Evolutionary conservation across 108 stramenopile species (phyloP).

Genomic region (Nitzschia palea): DNA sequence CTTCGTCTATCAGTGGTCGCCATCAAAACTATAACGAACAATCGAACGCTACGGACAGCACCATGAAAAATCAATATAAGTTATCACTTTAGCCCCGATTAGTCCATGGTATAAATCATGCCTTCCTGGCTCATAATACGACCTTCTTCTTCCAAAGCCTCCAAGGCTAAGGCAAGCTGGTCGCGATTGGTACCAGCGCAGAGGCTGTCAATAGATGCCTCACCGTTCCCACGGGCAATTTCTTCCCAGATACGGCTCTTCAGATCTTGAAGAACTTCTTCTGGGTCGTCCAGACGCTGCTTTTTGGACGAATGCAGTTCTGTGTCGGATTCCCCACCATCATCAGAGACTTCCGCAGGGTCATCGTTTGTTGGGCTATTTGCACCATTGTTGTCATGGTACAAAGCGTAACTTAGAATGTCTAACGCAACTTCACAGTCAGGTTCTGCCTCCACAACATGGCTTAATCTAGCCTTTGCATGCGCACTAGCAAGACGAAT

Average conservation of each 20-base stretch:
- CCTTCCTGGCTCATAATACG: conserved; percentile 54
- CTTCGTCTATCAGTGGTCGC: no score
- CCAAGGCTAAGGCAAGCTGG: conserved; percentile 37
- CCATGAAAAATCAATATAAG: no score
- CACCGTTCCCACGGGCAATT: conserved; percentile 40
- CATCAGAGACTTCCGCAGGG: conserved; percentile 27
- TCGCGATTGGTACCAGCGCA: conserved; percentile 47
- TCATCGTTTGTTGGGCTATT: conserved; percentile 14
- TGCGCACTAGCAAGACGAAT: conserved; percentile 98
- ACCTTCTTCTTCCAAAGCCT: conserved; percentile 52
- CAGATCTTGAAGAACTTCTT: conserved; percentile 28
- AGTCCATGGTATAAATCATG: conserved; percentile 35
- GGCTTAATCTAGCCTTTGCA: conserved; percentile 87
- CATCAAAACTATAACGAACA: no score
- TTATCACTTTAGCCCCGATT: not conserved
- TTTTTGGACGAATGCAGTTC: conserved; percentile 29
- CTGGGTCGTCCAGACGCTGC: conserved; percentile 17
- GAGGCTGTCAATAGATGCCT: conserved; percentile 48
- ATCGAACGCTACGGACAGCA: no score
- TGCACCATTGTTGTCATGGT: conserved; percentile 70
- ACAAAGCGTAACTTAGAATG: conserved; percentile 86
- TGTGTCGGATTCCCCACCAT: conserved; percentile 36
- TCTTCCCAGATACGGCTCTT: conserved; percentile 51
- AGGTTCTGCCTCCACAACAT: conserved; percentile 68
- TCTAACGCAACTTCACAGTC: conserved; percentile 84